Percentiles rank a stretch among this genome's conserved stretches.
Conservation (phyloP, 2,329 filamentous ascomycete species). For the Claviceps digitariae region DNA sequence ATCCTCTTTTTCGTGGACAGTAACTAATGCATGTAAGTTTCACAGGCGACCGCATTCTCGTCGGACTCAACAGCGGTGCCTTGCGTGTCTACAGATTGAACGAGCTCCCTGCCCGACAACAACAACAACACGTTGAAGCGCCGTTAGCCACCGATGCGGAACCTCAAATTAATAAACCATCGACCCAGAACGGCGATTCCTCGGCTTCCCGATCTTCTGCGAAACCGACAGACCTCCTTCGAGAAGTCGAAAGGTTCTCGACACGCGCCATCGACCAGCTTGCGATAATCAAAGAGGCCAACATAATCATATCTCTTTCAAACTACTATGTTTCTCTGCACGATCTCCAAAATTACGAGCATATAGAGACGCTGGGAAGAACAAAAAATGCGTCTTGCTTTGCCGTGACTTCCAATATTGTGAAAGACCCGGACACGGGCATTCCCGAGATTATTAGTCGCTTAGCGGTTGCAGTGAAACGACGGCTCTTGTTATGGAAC, state of each 20-base stretch:
- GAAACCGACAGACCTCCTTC: conserved; percentile 67
- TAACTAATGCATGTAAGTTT: background rate
- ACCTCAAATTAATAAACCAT: conserved; percentile 15
- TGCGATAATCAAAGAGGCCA: conserved; percentile 89
- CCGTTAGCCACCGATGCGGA: conserved; percentile 11
- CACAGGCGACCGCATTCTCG: conserved; percentile 73
- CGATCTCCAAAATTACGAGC: conserved; percentile 71
- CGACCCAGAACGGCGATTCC: conserved; percentile 16
- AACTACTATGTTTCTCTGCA: conserved; percentile 83
- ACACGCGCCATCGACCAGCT: conserved; percentile 83
- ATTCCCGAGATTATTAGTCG: conserved; percentile 89
- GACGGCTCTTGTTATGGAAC: conserved; percentile 78
- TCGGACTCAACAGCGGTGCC: conserved; percentile 79
- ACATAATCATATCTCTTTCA: conserved; percentile 78
- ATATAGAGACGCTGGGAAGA: conserved; percentile 64
- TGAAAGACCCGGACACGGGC: conserved; percentile 73
- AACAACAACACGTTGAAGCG: conserved; percentile 18
- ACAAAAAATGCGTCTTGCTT: conserved; percentile 85
- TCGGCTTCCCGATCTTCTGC: conserved; percentile 17
- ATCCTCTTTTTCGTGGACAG: background rate
- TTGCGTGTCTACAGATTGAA: conserved; percentile 88
- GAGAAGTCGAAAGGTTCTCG: conserved; percentile 91
- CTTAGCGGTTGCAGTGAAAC: conserved; percentile 83
- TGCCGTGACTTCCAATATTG: conserved; percentile 88
- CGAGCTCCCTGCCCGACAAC: conserved; percentile 32